phyloP scores from a whole-genome alignment of 495 filamentous ascomycete species.

The Penicillium manginii region DNA sequence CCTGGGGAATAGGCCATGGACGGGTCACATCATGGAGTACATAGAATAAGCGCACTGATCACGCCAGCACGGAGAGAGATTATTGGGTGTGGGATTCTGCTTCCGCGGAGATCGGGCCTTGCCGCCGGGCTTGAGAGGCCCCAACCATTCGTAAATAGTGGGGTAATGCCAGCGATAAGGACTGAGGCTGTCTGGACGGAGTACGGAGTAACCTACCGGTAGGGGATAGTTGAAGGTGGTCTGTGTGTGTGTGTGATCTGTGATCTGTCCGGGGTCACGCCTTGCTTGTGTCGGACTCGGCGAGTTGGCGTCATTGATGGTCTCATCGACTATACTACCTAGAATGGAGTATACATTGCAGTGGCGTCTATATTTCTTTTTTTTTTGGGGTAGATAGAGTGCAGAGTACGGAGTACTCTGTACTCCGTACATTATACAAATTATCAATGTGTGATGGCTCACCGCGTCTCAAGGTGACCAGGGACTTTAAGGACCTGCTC shows the following conservation, averaged over 20 bases:
- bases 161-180: constrained; percentile 14
- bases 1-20: neutral
- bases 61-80: constrained; percentile 16
- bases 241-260: neutral
- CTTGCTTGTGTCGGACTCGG: too few relatives aligned
- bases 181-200: neutral
- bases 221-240: neutral
- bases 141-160: constrained; percentile 11
- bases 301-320: neutral
- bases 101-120: constrained; percentile 32
- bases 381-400: too few relatives aligned
- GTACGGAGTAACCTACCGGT: too few relatives aligned
- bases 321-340: neutral
- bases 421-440: too few relatives aligned
- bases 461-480: too few relatives aligned
- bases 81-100: constrained; percentile 5
- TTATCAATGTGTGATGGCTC: too few relatives aligned
- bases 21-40: constrained; percentile 19
- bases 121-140: constrained; percentile 9
- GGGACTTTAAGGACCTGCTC: too few relatives aligned
- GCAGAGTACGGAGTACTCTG: too few relatives aligned
- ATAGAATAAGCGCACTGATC: constrained; percentile 18
- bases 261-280: neutral
- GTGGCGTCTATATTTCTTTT: too few relatives aligned
- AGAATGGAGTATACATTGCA: too few relatives aligned